Evolutionary conservation across 148 eudicot species (phyloP), one percentile per base, ranked within the genome.

Genomic region (Amaranthus hypochondriacus): DNA sequence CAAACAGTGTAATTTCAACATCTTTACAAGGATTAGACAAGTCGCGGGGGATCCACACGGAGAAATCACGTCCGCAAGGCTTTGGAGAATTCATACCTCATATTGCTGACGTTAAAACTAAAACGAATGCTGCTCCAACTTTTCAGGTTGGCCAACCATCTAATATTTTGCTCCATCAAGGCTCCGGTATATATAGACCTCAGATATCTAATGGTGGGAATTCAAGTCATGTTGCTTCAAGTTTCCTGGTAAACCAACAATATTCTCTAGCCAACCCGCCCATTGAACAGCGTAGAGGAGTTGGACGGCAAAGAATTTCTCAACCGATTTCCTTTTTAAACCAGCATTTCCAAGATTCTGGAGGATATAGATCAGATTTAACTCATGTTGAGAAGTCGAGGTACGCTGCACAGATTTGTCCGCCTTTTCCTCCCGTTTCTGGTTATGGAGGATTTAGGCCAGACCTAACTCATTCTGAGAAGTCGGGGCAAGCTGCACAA

Each of bases 1-100:
- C 51, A 74, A 54, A 43, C 63, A 66, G 9, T n/a, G 15, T 48
- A 59, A 49, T 8, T 11, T 72, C 58, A 56, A 74, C 71, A n/a
- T 56, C 70, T 65, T 54, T 55, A 4, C 48, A 62, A 66, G 56
- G 65, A 52, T 56, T 56, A 21, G 48, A 56, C 60, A 56, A 56
- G 56, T 66, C 71, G 14, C 77, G 48, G 21, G 56, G 5, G 60
- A 13, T 13, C 15, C 9, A 2, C 46, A 60, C 64, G 0, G 39
- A 28, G 39, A 28, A 28, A 28, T 28, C 39, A 28, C 39, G 39
- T 28, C 2, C 39, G 39, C 42, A 50, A 18, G 6, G 56, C 46
- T 67, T 56, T 21, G 70, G 56, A 50, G 70, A 44, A 52, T 50
- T 49, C 51, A 21, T 3, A 50, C 53, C 70, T 9, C 68, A 44